These are phyloP conservation scores for Scalesia atractyloides DNA, from an alignment of 129 eudicot genomes.

Conservation along the genomic window DNA sequence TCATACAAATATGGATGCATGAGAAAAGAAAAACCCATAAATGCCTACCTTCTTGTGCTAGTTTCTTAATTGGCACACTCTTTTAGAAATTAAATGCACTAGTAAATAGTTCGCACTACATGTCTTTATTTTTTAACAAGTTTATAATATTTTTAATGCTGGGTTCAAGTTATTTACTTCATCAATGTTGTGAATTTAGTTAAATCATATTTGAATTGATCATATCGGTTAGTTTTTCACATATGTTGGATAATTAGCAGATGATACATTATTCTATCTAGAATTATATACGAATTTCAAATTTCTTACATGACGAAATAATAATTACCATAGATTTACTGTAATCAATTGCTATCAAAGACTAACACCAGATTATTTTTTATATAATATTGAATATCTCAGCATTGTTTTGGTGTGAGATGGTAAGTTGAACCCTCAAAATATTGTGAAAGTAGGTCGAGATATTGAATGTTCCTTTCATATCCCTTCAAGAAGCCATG, in stretches of 20 bases:
- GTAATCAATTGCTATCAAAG: too few relatives aligned
- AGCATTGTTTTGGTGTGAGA: slow-evolving; percentile 13
- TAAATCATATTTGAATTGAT: not conserved
- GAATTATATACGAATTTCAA: not conserved
- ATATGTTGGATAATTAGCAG: not conserved
- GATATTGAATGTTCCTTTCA: not conserved
- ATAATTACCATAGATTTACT: too few relatives aligned
- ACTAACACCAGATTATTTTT: not conserved
- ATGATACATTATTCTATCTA: too few relatives aligned
- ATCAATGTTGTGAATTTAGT: not conserved
- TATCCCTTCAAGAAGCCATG: not conserved
- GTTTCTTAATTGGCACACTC: too few relatives aligned
- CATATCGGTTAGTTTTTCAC: not conserved
- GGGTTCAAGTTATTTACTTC: not conserved
- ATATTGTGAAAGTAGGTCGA: not conserved
- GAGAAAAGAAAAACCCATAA: too few relatives aligned
- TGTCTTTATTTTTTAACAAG: not conserved
- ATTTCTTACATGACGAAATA: too few relatives aligned
- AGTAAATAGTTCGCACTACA: too few relatives aligned
- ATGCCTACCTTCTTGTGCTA: too few relatives aligned
- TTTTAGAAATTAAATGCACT: too few relatives aligned
- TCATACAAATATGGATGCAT: too few relatives aligned
- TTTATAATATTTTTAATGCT: not conserved
- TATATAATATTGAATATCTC: not conserved
- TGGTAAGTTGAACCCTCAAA: slow-evolving; percentile 1